These are phyloP conservation scores for Backusella tarrabulga DNA, from an alignment of 192 early-diverging fungal species.

Conservation along the genomic window DNA sequence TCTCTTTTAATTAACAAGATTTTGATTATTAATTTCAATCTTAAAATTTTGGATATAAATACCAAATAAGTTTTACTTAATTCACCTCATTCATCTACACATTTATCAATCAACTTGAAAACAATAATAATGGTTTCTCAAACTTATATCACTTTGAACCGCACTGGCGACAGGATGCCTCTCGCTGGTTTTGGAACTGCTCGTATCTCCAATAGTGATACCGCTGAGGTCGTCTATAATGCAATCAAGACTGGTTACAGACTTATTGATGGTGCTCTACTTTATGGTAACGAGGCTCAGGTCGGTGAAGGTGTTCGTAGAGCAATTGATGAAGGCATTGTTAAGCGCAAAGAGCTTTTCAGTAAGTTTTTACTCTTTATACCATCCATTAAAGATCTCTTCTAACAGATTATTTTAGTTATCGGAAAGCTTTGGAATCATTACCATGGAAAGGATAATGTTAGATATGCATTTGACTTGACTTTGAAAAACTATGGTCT, in stretches of 20 bases:
- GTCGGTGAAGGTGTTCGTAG: slow-evolving; percentile 53
- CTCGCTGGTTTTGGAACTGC: slow-evolving; percentile 48
- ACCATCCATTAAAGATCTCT: neutral
- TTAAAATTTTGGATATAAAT: too few species aligned
- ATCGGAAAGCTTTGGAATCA: slow-evolving; percentile 60
- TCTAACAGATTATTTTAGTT: slow-evolving; percentile 11
- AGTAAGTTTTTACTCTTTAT: neutral
- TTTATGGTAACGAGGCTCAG: slow-evolving; percentile 62
- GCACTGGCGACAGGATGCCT: slow-evolving; percentile 46
- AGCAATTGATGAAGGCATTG: slow-evolving; percentile 46
- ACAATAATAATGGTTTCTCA: neutral
- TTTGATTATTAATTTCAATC: too few species aligned
- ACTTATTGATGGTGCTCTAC: slow-evolving; percentile 48
- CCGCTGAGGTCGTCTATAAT: slow-evolving; percentile 40
- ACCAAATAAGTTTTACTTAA: too few species aligned
- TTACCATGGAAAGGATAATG: slow-evolving; percentile 51
- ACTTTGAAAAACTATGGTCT: slow-evolving; percentile 13
- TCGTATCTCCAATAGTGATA: slow-evolving; percentile 39
- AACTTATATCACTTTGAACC: slow-evolving; percentile 34
- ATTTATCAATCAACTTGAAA: too few species aligned
- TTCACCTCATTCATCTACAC: too few species aligned
- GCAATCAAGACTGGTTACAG: slow-evolving; percentile 34
- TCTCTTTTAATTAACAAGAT: too few species aligned
- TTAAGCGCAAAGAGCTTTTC: slow-evolving; percentile 50
- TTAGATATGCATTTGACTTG: slow-evolving; percentile 51